Evolutionary conservation across 176 grass and related monocot species (phyloP).

Genomic region (Aegilops tauschii): DNA sequence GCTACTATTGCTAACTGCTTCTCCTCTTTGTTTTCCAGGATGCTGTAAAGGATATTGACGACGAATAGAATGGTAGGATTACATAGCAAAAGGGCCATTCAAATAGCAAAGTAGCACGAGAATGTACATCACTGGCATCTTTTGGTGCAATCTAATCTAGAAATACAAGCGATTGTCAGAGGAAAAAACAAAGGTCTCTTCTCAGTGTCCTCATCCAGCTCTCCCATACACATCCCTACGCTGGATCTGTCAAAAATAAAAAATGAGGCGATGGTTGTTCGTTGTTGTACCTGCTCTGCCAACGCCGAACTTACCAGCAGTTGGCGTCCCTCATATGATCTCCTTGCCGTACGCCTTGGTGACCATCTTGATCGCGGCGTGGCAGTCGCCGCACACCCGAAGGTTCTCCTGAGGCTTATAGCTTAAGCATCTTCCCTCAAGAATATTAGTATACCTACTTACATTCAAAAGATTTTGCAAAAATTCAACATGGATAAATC

Average conservation of each 20-base stretch:
- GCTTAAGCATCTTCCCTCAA: no score
- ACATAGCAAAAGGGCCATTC: conserved; percentile 19
- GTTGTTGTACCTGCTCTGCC: no score
- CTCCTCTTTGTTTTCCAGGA: conserved; percentile 53
- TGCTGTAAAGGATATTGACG: conserved; percentile 96
- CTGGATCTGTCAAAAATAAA: not conserved
- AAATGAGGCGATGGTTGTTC: not conserved
- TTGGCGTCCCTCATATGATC: conserved; percentile 51
- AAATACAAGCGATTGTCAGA: conserved; percentile 40
- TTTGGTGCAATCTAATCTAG: conserved; percentile 48
- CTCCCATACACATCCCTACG: not conserved
- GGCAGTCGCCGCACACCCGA: conserved; percentile 59
- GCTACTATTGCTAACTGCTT: not conserved
- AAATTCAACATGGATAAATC: no score
- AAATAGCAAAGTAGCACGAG: conserved; percentile 34
- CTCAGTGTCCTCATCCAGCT: not conserved
- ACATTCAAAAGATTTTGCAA: no score
- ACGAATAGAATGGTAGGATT: conserved; percentile 43
- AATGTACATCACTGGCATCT: conserved; percentile 55
- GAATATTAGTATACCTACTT: no score
- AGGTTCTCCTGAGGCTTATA: conserved; percentile 39
- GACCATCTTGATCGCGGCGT: conserved; percentile 55
- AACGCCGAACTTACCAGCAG: conserved; percentile 40
- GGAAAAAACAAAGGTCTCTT: not conserved
- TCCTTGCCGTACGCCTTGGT: conserved; percentile 38